Conservation (phyloP, 2,329 filamentous ascomycete genomes). For the Trichoderma gracile region DNA sequence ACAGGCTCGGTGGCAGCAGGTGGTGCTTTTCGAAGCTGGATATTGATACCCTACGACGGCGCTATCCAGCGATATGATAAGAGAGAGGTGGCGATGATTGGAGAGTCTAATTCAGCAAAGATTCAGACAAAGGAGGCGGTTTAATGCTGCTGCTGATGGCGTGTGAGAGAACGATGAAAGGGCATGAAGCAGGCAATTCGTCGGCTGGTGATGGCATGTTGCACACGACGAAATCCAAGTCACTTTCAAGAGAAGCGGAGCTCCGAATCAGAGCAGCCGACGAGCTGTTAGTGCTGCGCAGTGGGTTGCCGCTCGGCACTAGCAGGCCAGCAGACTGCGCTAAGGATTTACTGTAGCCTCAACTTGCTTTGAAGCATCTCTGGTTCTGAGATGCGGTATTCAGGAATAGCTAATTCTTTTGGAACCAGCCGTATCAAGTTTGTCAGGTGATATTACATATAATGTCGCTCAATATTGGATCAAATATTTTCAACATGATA, state of each 20-base stretch:
- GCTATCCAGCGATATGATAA: not conserved
- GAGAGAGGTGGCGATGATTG: not conserved
- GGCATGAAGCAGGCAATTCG: not conserved
- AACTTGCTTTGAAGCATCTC: not conserved
- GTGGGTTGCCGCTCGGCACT: not conserved
- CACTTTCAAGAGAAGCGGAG: constrained; percentile 12
- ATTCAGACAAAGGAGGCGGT: not conserved
- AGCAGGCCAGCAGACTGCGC: not conserved
- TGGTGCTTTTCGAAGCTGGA: not conserved
- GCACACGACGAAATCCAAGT: not conserved
- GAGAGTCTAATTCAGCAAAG: not conserved
- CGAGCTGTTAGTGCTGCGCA: constrained; percentile 6
- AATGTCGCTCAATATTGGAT: no score
- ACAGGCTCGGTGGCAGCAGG: not conserved
- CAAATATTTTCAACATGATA: no score
- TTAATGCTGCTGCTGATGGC: no score
- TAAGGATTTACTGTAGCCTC: not conserved
- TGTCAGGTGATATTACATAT: no score
- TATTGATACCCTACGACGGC: not conserved
- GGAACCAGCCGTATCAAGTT: no score
- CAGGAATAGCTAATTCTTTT: no score
- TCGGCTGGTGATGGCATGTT: not conserved
- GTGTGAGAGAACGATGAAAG: not conserved
- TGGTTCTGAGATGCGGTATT: no score
- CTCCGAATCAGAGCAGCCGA: not conserved